Evolutionary conservation across 352 stramenopile genomes (phyloP).

Genomic region (Pythium rishiriense): DNA sequence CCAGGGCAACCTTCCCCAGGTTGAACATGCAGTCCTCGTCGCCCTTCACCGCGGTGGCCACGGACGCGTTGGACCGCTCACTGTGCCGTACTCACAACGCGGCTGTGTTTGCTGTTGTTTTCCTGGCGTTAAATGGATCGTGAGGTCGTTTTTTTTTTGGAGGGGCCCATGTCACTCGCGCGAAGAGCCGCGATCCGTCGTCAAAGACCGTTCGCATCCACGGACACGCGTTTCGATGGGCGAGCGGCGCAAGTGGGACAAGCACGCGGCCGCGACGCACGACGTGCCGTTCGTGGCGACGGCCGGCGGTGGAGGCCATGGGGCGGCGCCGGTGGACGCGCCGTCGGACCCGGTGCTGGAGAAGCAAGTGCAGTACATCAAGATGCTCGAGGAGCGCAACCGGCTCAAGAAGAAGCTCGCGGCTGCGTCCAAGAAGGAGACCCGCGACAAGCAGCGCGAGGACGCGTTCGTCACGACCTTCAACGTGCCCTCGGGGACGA

Average conservation of each 20-base stretch:
- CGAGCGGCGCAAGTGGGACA: slow-evolving; percentile 39
- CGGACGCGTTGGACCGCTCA: too few relatives aligned
- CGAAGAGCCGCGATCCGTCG: slow-evolving; percentile 5
- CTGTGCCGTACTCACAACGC: too few relatives aligned
- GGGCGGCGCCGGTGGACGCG: slow-evolving; percentile 14
- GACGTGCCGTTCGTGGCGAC: not conserved
- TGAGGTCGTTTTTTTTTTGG: too few relatives aligned
- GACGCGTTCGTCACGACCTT: slow-evolving; percentile 81
- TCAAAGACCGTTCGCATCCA: too few relatives aligned
- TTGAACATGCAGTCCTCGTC: not conserved
- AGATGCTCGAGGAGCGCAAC: slow-evolving; percentile 83
- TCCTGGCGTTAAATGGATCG: too few relatives aligned
- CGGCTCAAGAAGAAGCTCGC: slow-evolving; percentile 80
- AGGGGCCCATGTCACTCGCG: slow-evolving; percentile 22
- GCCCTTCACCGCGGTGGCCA: too few relatives aligned
- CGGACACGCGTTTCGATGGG: slow-evolving; percentile 20
- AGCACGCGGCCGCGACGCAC: slow-evolving; percentile 18
- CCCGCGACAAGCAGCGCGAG: slow-evolving; percentile 58
- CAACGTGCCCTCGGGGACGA: slow-evolving; percentile 43
- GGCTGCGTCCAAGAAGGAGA: slow-evolving; percentile 48
- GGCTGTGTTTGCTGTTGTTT: not conserved
- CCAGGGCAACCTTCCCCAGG: too few relatives aligned
- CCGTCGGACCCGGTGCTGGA: slow-evolving; percentile 56
- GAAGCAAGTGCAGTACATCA: slow-evolving; percentile 83
- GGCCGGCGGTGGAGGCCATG: not conserved